Base-by-base conservation (phyloP, 495 filamentous ascomycete species). In the Terfezia claveryi region DNA sequence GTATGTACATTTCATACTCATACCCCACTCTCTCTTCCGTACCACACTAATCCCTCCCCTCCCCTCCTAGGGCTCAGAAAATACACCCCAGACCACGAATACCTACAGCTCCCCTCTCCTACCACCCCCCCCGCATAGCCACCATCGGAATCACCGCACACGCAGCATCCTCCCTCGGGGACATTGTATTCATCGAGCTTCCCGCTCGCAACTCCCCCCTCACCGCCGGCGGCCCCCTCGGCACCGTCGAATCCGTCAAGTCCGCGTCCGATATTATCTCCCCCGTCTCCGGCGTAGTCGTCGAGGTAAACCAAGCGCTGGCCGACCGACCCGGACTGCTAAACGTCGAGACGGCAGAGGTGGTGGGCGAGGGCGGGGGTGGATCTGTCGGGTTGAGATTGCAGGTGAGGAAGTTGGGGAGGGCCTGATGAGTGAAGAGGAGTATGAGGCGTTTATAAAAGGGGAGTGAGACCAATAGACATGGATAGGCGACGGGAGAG, bases 81-180 rank as follows among this genome's bases (percentile, higher is more conserved):
- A 20, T 98, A 92, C 75, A 96, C 92, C 61, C 80, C 85, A 68
- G 92, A 94, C 62, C 91, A 98, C 73, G 91, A 98, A 73, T 98
- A 92, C 92, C 79, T 12, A 54, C 38, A 4, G 37, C 17, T 16
- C 53, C 53, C 32, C 27, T 14, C 49, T 27, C 41, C 50, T 10
- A 23, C 17, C 20, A 41, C 9, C 51, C 46, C 50, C 51, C 38
- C 32, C 50, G 23, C 38, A 36, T 38, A 85, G 81, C 76, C 62
- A 83, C 79, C 50, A 74, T 96, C 66, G 91, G 91, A 54, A 92
- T 98, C 67, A 87, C 86, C 56, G 71, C 77, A 57, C 94, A 94
- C 72, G 91, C 91, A 36, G 85, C 92, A 60, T 73, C 87, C 59
- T 77, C 81, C 54, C 82, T 98, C 56, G 91, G 91, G 61, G 91